Percentiles rank a stretch among this genome's conserved stretches.
Conservation (phyloP, 2,329 filamentous ascomycete species). For the Xylaria digitata region DNA sequence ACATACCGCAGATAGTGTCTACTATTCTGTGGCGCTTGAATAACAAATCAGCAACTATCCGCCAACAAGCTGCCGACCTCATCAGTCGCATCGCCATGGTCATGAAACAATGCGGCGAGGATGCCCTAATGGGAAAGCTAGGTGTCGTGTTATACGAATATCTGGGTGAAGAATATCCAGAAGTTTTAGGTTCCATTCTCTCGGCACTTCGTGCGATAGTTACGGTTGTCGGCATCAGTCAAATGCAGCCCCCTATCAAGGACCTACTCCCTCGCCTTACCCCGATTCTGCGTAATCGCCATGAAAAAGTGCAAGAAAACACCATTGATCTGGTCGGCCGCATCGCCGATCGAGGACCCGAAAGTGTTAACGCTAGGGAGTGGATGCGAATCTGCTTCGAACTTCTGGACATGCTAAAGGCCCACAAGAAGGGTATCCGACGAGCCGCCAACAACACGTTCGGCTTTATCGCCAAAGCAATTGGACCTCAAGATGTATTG, state of each 20-base stretch:
- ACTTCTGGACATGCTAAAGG: slow-evolving; percentile 98
- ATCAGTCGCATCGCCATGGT: slow-evolving; percentile 98
- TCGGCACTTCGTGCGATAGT: slow-evolving; percentile 96
- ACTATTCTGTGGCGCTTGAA: slow-evolving; percentile 97
- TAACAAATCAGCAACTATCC: slow-evolving; percentile 96
- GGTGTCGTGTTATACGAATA: slow-evolving; percentile 97
- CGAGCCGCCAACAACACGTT: slow-evolving; percentile 99
- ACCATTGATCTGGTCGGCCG: slow-evolving; percentile 97
- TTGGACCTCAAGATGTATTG: slow-evolving; percentile 95
- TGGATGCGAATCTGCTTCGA: slow-evolving; percentile 99
- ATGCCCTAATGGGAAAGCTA: slow-evolving; percentile 94
- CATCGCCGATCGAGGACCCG: slow-evolving; percentile 95
- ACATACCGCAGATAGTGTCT: slow-evolving; percentile 95
- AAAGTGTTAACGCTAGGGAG: slow-evolving; percentile 95
- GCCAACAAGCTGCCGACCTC: slow-evolving; percentile 95
- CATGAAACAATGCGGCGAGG: slow-evolving; percentile 98
- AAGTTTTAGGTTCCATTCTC: slow-evolving; percentile 95
- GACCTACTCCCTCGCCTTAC: slow-evolving; percentile 94
- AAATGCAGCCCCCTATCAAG: slow-evolving; percentile 98
- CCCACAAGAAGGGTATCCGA: slow-evolving; percentile 98
- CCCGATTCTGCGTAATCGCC: slow-evolving; percentile 96
- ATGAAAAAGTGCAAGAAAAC: slow-evolving; percentile 99
- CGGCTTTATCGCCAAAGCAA: slow-evolving; percentile 98
- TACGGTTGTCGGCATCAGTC: slow-evolving; percentile 95
- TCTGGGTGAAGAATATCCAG: slow-evolving; percentile 96